Conservation (phyloP, 192 early-diverging fungal species). For the Chytriomyces hyalinus region DNA sequence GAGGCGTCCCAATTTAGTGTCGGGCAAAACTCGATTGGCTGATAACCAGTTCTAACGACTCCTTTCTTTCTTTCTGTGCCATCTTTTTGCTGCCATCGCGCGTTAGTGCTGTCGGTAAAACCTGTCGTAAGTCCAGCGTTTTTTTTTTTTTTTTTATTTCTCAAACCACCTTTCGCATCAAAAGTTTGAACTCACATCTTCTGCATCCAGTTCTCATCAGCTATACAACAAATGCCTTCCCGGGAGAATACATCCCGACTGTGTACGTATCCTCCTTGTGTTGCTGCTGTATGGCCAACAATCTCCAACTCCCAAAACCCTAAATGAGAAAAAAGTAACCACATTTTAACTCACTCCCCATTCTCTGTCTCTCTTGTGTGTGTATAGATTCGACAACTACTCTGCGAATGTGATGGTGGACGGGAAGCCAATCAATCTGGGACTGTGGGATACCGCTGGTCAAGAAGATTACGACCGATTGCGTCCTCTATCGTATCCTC, state of each 20-base stretch:
- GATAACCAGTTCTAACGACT: background rate
- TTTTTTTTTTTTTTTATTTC: background rate
- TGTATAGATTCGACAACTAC: conserved; percentile 92
- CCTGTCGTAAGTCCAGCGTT: conserved; percentile 69
- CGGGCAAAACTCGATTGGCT: background rate
- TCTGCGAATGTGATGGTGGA: conserved; percentile 99
- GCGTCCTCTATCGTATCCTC: conserved; percentile 96
- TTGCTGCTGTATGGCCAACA: background rate
- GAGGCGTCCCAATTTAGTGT: background rate
- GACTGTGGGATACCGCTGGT: conserved; percentile 98
- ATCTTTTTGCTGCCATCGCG: too few relatives aligned
- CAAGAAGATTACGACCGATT: conserved; percentile 99
- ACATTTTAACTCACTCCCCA: background rate
- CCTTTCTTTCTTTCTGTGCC: conserved; percentile 16
- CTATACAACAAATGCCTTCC: conserved; percentile 99
- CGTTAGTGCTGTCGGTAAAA: conserved; percentile 88
- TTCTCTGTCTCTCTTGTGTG: background rate
- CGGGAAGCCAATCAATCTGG: conserved; percentile 97
- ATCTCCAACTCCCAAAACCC: too few relatives aligned
- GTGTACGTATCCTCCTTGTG: conserved; percentile 72
- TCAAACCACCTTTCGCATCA: background rate
- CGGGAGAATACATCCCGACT: conserved; percentile 99
- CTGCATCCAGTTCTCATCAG: conserved; percentile 75
- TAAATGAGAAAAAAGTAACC: too few relatives aligned
- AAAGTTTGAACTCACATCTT: too few relatives aligned